These are phyloP conservation scores for Saccharomycopsis fibuligera DNA, from an alignment of 805 yeast genomes.

Conservation along the genomic window DNA sequence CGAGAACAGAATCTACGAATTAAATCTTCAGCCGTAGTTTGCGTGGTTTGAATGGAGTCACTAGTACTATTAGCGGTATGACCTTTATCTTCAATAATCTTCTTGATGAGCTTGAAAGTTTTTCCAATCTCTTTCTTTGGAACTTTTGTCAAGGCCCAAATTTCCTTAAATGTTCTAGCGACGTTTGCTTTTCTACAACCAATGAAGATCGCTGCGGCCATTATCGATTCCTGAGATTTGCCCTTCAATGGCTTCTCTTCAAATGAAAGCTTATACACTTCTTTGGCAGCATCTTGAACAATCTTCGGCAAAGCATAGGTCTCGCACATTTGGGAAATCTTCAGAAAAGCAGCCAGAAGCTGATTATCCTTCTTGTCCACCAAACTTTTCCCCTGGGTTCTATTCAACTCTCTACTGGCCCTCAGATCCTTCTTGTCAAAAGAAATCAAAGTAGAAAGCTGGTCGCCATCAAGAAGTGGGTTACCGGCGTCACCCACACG, in stretches of 20 bases:
- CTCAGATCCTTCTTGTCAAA: conserved; percentile 79
- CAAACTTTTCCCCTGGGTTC: conserved; percentile 81
- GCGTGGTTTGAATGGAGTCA: conserved; percentile 60
- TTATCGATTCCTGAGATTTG: conserved; percentile 84
- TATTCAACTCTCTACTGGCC: conserved; percentile 80
- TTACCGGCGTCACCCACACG: conserved; percentile 99
- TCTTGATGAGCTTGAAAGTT: conserved; percentile 79
- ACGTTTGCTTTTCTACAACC: conserved; percentile 94
- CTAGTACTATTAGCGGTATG: conserved; percentile 27
- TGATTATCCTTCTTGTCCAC: conserved; percentile 87
- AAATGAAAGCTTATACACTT: conserved; percentile 84
- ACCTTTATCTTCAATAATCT: conserved; percentile 43
- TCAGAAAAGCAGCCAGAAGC: conserved; percentile 80
- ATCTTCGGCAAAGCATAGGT: conserved; percentile 91
- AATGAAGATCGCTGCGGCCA: conserved; percentile 93
- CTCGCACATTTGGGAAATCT: conserved; percentile 93
- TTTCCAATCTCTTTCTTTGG: conserved; percentile 93
- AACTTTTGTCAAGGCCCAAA: conserved; percentile 89
- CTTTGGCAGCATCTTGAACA: conserved; percentile 96
- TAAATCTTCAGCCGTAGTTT: conserved; percentile 88
- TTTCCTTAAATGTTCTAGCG: conserved; percentile 92
- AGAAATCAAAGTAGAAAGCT: conserved; percentile 87
- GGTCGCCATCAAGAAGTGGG: conserved; percentile 85
- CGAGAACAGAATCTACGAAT: conserved; percentile 95
- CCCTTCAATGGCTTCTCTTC: conserved; percentile 85